Base-by-base conservation (phyloP, 257 asterid genomes). In the Cruciata laevipes region DNA sequence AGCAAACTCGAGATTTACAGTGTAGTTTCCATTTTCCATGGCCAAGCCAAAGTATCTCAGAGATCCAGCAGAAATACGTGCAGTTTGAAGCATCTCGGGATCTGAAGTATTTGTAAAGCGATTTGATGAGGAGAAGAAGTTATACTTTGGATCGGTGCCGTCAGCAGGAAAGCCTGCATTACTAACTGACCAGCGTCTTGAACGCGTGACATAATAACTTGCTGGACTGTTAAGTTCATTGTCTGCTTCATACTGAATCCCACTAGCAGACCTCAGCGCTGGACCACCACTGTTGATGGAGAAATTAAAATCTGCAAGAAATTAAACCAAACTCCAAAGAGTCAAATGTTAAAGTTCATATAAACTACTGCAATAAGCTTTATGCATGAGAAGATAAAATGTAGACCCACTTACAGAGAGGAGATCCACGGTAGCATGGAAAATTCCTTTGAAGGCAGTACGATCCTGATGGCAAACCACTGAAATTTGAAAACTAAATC, bases 21-120 rank as follows among this genome's bases (percentile, higher is more conserved):
- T 86, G 83, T 91, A 91, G 72, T 85, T 83, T 8, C 96, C 96
- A 78, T 91, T 91, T 80, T 88, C 61, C 62, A 91, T 83, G 79
- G 90, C 96, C 77, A 88, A 68, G 52, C 97, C 93, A 64, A 81
- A 88, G 77, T 88, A 90, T 78, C 97, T 86, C 47, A 91, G 81
- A 6, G 97, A 91, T 67, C 93, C 84, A 49, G 94, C 89, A 7
- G 96, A 91, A 61, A 87, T 25, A 7, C 95, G 84, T 6, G 91
- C 78, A 61, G 81, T 77, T 66, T 73, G 91, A 81, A 81, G 84
- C 69, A 91, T 47, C 76, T 81, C 89, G 0, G 90, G 63, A 76
- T 89, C 90, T 74, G 74, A 57, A 61, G 95, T 82, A 68, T 81
- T 82, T 55, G 84, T 75, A 73, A 82, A 75, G 47, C 71, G 78